A percentile compares a stretch with the other conserved stretches of the same genome.
phyloP scores from a whole-genome alignment of 768 basidiomycete genomes.

The Cubamyces lactineus region DNA sequence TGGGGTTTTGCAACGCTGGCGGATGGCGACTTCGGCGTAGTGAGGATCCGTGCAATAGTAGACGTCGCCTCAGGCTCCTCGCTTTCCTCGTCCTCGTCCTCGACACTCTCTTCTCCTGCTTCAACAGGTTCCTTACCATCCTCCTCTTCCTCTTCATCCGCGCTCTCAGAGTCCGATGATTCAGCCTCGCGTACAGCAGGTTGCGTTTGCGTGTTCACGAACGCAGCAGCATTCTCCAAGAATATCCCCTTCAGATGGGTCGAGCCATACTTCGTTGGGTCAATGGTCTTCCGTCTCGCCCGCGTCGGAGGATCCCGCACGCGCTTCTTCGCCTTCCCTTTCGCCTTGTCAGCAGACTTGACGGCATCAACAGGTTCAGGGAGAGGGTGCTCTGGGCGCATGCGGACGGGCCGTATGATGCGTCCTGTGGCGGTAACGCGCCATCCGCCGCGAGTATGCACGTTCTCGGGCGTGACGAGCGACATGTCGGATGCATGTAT shows the following conservation, averaged over 20 bases:
- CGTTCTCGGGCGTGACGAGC: slow-evolving; percentile 62
- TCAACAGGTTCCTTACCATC: background rate
- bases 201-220: background rate
- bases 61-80: slow-evolving; percentile 20
- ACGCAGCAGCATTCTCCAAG: slow-evolving; percentile 41
- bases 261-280: slow-evolving; percentile 73
- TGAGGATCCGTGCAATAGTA: background rate
- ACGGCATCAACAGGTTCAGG: slow-evolving; percentile 33
- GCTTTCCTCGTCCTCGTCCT: background rate
- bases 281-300: slow-evolving; percentile 67
- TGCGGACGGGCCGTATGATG: slow-evolving; percentile 65
- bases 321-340: slow-evolving; percentile 43
- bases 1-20: slow-evolving; percentile 9
- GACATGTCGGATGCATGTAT: slow-evolving; percentile 65
- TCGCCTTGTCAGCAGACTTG: slow-evolving; percentile 20
- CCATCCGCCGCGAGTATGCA: slow-evolving; percentile 61
- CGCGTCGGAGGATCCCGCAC: slow-evolving; percentile 55
- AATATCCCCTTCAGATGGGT: slow-evolving; percentile 71
- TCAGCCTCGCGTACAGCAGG: background rate
- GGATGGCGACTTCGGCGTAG: slow-evolving; percentile 1
- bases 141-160: background rate
- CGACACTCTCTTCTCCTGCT: background rate
- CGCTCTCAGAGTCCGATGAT: background rate
- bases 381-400: slow-evolving; percentile 70
- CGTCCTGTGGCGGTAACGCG: slow-evolving; percentile 67